Base-by-base conservation (phyloP, 352 stramenopile species). In the Phytophthora niederhauseri region DNA sequence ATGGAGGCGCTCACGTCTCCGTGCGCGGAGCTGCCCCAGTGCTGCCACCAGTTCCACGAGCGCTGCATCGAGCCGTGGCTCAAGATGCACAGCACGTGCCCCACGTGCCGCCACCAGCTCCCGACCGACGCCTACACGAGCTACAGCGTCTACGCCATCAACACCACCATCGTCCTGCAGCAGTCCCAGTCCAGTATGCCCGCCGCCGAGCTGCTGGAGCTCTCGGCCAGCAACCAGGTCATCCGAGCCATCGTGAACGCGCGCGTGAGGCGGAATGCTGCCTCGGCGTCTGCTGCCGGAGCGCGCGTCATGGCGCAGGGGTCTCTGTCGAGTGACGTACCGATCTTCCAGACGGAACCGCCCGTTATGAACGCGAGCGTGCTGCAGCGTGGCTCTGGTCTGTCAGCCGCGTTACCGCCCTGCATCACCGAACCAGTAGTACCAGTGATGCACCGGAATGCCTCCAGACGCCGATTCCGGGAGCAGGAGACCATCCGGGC, bases 81-180 rank as follows among this genome's bases (percentile, higher is more conserved):
- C 49, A 92, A 90, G 65, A 90, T 93, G 72, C 87, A 95, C 73
- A 91, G 78, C 71, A 95, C 89, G 19, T 96, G 89, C 50, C 89
- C 89, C 7, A 95, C 86, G 1, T 96, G 89, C 61, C 86, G 89
- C 36, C 72, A 89, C 52, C 87, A 95, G 55, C 67, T 96, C 6
- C 89, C 89, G 4, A 95, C 84, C 0, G 89, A 96, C 54, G 77
- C 82, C 24, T 89, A 82, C 66, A 87, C 85, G n/a, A 95, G 91
- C 61, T 96, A 95, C 79, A 95, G 87, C 55, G 85, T 95, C 57
- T 95, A 95, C 72, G 87, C 89, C 36, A 96, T 96, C 77, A 96
- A 96, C 73, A 96, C 89, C 19, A 96, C 89, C 36, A 95, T 96
- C 70, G 92, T 96, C 50, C 61, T 96, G 59, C 89, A 95, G 68